phyloP scores from a whole-genome alignment of 805 yeast species.

The Candida suzukii region DNA sequence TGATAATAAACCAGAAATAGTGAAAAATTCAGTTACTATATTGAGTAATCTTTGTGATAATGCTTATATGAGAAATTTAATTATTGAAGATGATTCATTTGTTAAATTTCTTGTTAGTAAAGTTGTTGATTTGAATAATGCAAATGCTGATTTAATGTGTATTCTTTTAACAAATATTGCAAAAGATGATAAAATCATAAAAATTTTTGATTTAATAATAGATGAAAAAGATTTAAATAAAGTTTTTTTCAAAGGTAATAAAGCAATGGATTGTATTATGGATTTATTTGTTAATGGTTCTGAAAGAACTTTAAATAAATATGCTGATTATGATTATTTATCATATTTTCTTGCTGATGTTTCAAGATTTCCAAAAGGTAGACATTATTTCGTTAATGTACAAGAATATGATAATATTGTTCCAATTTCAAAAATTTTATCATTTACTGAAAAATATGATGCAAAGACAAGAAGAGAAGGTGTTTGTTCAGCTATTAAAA shows the following conservation, averaged over 20 bases:
- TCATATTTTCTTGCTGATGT: conserved; percentile 87
- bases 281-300: conserved; percentile 85
- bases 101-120: conserved; percentile 38
- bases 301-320: conserved; percentile 61
- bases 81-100: conserved; percentile 60
- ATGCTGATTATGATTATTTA: conserved; percentile 74
- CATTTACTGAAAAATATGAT: conserved; percentile 76
- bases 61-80: conserved; percentile 48
- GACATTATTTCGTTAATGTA: conserved; percentile 66
- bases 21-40: conserved; percentile 67
- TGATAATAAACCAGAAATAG: conserved; percentile 47
- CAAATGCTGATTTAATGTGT: conserved; percentile 73
- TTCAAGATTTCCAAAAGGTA: conserved; percentile 68
- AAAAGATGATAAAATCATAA: conserved; percentile 58
- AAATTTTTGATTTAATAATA: conserved; percentile 36
- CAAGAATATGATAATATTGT: conserved; percentile 71
- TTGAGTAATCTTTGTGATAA: conserved; percentile 81
- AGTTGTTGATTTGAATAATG: conserved; percentile 48
- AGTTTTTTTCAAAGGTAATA: conserved; percentile 42
- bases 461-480: conserved; percentile 81
- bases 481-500: conserved; percentile 87
- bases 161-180: conserved; percentile 83
- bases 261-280: conserved; percentile 72
- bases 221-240: conserved; percentile 30
- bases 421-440: conserved; percentile 75